Evolutionary conservation across 1,139 yeast species (phyloP), one percentile per base, ranked within the genome.

Genomic region (Pichia sp.): DNA sequence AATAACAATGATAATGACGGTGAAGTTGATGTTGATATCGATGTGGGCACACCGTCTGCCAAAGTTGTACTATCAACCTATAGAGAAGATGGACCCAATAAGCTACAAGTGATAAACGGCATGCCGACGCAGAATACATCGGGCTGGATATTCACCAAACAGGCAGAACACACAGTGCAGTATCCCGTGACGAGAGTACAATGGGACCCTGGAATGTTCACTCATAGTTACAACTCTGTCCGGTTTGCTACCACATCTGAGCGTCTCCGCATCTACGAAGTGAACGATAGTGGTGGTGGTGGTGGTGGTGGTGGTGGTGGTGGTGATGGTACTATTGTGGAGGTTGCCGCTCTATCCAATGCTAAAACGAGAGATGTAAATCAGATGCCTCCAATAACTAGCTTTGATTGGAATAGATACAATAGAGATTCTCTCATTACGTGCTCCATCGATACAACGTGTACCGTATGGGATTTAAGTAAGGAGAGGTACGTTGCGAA

Each of bases 381-480:
- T 54, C 73, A 71, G 14, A 64, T 74, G 35, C 91, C 94, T 1
- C 96, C 96, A 2, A 72, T 91, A 34, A 88, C 97, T 0, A 80
- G 94, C 5, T 86, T 91, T 54, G 96, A 91, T 59, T 91, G 98
- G 97, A 87, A 84, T 62, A 62, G 68, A 32, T 65, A 70, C 4
- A 91, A 85, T 50, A 74, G 86, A 7, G 72, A 74, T 38, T 61
- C 79, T 27, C 71, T 87, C 18, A 83, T 91, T 31, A 86, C 96
- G 1, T 77, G 93, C 42, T 79, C 93, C 22, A 86, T 91, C 10
- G 98, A 91, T 59, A 91, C 98, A 1, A 91, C 98, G 1, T 91
- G 98, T 60, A 88, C 97, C 0, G 79, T 87, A 4, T 91, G 98
- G 97, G 97, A 91, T 59, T 62, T 86, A 29, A 67, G 65, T 22